Base-by-base conservation (phyloP, 306 rosid species). In the Ceratonia siliqua region DNA sequence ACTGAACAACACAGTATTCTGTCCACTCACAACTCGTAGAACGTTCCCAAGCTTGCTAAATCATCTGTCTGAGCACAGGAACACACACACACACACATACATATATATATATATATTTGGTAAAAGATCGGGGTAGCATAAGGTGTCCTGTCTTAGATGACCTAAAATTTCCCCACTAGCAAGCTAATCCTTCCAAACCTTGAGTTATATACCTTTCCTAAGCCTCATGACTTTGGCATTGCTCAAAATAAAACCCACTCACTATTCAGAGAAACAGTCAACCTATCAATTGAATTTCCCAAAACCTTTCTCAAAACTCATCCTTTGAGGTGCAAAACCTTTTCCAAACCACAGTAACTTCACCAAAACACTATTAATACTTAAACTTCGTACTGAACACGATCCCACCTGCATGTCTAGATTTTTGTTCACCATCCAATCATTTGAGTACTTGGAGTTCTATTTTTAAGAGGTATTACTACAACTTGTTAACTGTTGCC, bases 401-500 rank as follows among this genome's bases (percentile, higher is more conserved):
- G 15, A 0, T 45, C 20, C 15, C 21, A 45, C 17, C 3, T 14
- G 21, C 54, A n/a, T 6, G 9, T 15, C 6, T 2, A 20, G 42
- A 33, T 33, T 20, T 33, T 32, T n/a, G n/a, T 33, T n/a, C 36
- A 32, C 22, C 66, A 59, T 33, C 17, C 6, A 15, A 57, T 5
- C 39, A 14, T 28, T 8, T 56, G 39, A 56, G 21, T 33, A 13
- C 5, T 56, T 56, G 63, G 64, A 15, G 41, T 28, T 57, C 1
- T 41, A n/a, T n/a, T n/a, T n/a, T n/a, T n/a, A n/a, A n/a, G n/a
- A n/a, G n/a, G n/a, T n/a, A n/a, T n/a, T n/a, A n/a, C n/a, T 5
- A 41, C 46, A 72, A 30, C 53, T 73, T 35, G 45, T 75, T 14
- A 70, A 17, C 69, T 36, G 8, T 70, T 65, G n/a, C 42, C 21